Conservation (phyloP, 2,329 filamentous ascomycete species). For the Aplosporella prunicola region DNA sequence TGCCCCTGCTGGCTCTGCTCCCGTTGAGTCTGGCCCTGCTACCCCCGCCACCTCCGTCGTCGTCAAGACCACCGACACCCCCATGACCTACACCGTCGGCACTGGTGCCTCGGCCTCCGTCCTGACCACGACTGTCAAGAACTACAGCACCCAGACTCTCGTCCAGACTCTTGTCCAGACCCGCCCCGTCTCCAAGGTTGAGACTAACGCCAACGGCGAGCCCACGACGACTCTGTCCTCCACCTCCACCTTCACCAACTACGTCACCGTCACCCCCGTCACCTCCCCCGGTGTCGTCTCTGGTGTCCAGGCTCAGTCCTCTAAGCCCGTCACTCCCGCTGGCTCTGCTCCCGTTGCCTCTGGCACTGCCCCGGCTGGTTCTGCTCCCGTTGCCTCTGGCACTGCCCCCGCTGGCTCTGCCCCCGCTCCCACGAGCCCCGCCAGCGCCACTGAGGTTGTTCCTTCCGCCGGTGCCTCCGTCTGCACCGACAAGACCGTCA, state of each 20-base stretch:
- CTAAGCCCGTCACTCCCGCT: slow-evolving; percentile 1
- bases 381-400: slow-evolving; percentile 13
- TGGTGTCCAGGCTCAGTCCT: too few species aligned
- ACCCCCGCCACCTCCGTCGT: slow-evolving; percentile 3
- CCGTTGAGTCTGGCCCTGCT: too few species aligned
- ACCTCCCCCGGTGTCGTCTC: slow-evolving; percentile 12
- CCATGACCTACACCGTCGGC: slow-evolving; percentile 28
- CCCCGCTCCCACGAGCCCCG: too few species aligned
- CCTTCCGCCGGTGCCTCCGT: slow-evolving; percentile 14
- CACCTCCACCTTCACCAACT: slow-evolving; percentile 27
- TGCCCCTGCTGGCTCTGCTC: too few species aligned
- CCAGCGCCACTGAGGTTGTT: slow-evolving; percentile 4
- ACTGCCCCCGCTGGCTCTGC: too few species aligned
- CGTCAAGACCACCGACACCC: slow-evolving; percentile 7
- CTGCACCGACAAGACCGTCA: slow-evolving; percentile 19
- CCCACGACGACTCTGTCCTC: slow-evolving; percentile 23
- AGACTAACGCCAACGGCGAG: slow-evolving; percentile 6
- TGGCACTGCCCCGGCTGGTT: slow-evolving; percentile 4
- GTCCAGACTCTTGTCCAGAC: slow-evolving; percentile 14
- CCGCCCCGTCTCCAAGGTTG: slow-evolving; percentile 20
- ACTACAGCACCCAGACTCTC: slow-evolving; percentile 29
- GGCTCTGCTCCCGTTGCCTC: slow-evolving; percentile 13
- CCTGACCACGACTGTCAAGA: slow-evolving; percentile 35
- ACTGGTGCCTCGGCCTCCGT: slow-evolving; percentile 35
- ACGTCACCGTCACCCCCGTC: slow-evolving; percentile 24